Evolutionary conservation across 108 stramenopile genomes (phyloP).

Genomic region (Hondaea fermentalgiana): DNA sequence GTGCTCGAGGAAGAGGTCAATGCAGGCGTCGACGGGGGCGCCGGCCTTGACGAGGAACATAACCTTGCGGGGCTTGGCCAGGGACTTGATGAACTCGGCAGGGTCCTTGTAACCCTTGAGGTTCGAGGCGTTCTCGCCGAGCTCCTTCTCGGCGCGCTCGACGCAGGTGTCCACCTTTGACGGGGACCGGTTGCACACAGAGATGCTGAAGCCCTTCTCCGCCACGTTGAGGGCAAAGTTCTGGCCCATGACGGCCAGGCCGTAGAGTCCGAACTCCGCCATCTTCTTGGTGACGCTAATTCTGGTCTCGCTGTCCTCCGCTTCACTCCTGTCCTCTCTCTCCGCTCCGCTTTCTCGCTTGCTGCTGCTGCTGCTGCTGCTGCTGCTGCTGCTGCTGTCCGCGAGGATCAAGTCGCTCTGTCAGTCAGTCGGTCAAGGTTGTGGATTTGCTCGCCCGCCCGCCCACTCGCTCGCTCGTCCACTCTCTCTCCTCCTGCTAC

Average conservation of each 20-base stretch:
- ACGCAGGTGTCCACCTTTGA: constrained; percentile 83
- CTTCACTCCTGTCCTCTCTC: too few relatives aligned
- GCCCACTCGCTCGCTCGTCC: too few relatives aligned
- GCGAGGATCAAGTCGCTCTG: too few relatives aligned
- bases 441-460: too few relatives aligned
- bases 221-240: constrained; percentile 98
- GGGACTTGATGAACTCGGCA: constrained; percentile 38
- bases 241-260: constrained; percentile 96
- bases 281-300: neutral
- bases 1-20: constrained; percentile 61
- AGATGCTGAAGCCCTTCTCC: constrained; percentile 77
- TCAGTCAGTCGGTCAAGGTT: too few relatives aligned
- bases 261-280: constrained; percentile 73
- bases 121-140: constrained; percentile 44
- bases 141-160: constrained; percentile 82
- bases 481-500: too few relatives aligned
- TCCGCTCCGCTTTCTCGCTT: too few relatives aligned
- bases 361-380: too few relatives aligned
- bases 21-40: constrained; percentile 85
- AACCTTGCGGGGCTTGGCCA: constrained; percentile 77
- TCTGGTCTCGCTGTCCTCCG: too few relatives aligned
- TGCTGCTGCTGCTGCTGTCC: too few relatives aligned
- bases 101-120: constrained; percentile 62
- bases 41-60: constrained; percentile 92
- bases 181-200: constrained; percentile 82